phyloP scores from a whole-genome alignment of 805 yeast species.

The Lipomyces oligophaga region DNA sequence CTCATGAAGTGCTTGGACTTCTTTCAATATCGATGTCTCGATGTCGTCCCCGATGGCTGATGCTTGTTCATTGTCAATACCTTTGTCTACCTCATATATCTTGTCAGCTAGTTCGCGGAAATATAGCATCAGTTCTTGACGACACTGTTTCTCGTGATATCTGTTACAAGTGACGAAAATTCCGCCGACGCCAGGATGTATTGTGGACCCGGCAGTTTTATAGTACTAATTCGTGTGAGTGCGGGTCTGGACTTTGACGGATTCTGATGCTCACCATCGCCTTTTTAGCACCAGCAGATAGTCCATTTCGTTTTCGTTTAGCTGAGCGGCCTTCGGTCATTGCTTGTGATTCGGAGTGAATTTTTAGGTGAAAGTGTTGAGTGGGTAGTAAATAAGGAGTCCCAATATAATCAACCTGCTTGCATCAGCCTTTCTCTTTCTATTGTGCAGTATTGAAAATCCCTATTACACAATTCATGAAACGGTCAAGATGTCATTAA shows the following conservation, averaged over 20 bases:
- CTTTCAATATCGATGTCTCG: constrained; percentile 28
- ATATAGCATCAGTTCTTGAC: constrained; percentile 53
- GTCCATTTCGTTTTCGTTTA: too few species aligned
- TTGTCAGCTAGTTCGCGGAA: constrained; percentile 24
- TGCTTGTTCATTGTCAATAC: constrained; percentile 33
- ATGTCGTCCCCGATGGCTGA: constrained; percentile 32
- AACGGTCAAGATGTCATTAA: neutral
- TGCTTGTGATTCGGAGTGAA: too few species aligned
- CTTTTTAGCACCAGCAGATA: too few species aligned
- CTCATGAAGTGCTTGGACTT: constrained; percentile 49
- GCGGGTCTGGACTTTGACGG: too few species aligned
- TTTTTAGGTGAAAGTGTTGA: too few species aligned
- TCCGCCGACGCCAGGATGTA: constrained; percentile 62
- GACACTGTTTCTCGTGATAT: constrained; percentile 70
- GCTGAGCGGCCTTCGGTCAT: too few species aligned
- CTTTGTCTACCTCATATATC: constrained; percentile 38
- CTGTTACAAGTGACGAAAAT: constrained; percentile 85
- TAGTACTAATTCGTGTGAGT: constrained; percentile 9
- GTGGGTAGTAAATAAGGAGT: too few species aligned
- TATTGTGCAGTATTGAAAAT: too few species aligned
- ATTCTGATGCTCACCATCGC: constrained; percentile 6
- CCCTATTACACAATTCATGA: neutral
- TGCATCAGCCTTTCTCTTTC: too few species aligned
- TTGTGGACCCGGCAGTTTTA: constrained; percentile 17
- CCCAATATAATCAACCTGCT: too few species aligned